Evolutionary conservation across 495 filamentous ascomycete species (phyloP), one percentile per base, ranked within the genome.

Genomic region (Haplographium delicatum): DNA sequence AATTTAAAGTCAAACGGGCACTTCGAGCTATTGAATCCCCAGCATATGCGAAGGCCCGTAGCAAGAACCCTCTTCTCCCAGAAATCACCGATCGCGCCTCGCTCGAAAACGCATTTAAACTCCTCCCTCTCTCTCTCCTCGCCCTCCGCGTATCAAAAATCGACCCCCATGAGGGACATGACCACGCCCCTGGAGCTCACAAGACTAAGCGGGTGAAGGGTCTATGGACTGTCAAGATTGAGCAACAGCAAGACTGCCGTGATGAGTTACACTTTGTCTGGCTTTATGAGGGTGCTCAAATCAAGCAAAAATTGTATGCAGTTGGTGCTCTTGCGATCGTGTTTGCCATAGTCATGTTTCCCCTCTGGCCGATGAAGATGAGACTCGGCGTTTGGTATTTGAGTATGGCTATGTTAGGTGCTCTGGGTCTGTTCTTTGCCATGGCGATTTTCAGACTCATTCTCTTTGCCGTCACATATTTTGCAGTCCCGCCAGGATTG

Each of bases 371-470:
- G 5, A 79, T 93, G 31, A 82, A 88, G 65, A 65, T 97, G 70
- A 78, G 94, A 56, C 81, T 91, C 56, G 93, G 94, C 25, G 94
- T 96, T 26, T 99, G 95, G 88, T 97, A 99, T 69, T 75, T 97
- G 40, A 91, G 86, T 71, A 95, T 96, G 78, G 91, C 82, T 34
- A 89, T 93, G 82, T 75, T 97, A 60, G 88, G 88, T 20, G 74
- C 97, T 44, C 80, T 99, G 31, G 94, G 89, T 25, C 68, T 95
- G 45, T 99, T 99, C 81, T 96, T 99, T 68, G 86, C 81, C 59
- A 96, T 99, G 91, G 83, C 91, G 0, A 91, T 99, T 57, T 88
- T 97, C 78, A 80, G 94, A 47, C 74, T 97, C 18, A 95, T 97
- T 45, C 71, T 99, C n/a, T 99, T 97, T 71, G 85, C 85, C 59